phyloP scores from a whole-genome alignment of 257 asterid genomes.

The Jacaranda mimosifolia region DNA sequence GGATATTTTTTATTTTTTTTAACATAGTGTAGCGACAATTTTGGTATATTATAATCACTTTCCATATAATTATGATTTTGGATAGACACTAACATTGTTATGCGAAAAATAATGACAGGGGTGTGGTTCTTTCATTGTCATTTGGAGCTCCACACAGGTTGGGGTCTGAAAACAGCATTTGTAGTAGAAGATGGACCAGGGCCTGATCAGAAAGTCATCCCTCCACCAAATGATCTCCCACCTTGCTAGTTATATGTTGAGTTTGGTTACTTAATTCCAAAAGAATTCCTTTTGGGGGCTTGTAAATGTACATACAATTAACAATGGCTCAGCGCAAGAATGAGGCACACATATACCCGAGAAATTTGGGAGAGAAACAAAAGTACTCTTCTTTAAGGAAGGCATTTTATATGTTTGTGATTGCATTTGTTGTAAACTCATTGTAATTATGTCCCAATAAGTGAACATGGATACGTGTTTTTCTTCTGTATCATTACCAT shows the following conservation, averaged over 20 bases:
- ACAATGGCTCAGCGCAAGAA: slow-evolving; percentile 19
- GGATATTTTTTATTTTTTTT: too few relatives aligned
- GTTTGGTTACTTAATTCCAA: not conserved
- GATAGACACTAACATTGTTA: not conserved
- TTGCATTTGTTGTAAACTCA: slow-evolving; percentile 29
- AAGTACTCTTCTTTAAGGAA: not conserved
- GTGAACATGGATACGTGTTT: not conserved
- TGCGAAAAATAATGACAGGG: slow-evolving; percentile 34
- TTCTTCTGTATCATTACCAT: not conserved
- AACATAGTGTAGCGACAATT: too few relatives aligned
- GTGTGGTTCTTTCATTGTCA: slow-evolving; percentile 73
- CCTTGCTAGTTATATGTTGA: slow-evolving; percentile 40
- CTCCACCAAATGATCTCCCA: slow-evolving; percentile 71
- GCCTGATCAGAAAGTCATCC: slow-evolving; percentile 52
- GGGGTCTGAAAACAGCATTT: slow-evolving; percentile 71
- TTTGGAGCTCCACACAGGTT: slow-evolving; percentile 68
- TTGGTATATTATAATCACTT: too few relatives aligned
- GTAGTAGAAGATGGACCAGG: slow-evolving; percentile 66
- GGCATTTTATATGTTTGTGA: not conserved
- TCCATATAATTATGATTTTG: too few relatives aligned
- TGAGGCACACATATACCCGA: not conserved
- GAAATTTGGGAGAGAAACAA: slow-evolving; percentile 16
- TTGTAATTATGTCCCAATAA: slow-evolving; percentile 23
- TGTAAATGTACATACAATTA: not conserved
- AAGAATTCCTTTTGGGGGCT: not conserved